Base-by-base conservation (phyloP, 2,329 filamentous ascomycete species). In the Colletotrichum sidae region DNA sequence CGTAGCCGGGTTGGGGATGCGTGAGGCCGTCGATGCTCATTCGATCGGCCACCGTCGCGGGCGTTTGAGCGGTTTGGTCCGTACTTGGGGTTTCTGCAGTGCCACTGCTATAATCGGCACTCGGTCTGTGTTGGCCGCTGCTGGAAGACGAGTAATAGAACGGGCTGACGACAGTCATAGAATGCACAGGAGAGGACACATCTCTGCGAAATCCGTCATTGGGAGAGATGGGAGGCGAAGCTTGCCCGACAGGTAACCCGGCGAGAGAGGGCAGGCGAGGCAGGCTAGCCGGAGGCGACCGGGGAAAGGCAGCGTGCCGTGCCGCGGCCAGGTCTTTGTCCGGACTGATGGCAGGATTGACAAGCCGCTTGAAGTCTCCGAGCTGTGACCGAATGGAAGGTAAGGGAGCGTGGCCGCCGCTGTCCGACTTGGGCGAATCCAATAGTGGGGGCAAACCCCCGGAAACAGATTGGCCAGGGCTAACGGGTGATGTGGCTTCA, bases 11-110 rank as follows among this genome's bases (percentile, higher is more conserved):
- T 42, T 80, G 77, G 4, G 84, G 84, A 71, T 82, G 85, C 10
- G 84, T 85, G 59, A 88, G 82, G 17, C 81, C 84, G 60, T 89
- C 86, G 52, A 87, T 86, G 71, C 84, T 87, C 84, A 87, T 87
- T 54, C 81, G 80, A 67, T 88, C 85, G 17, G 80, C 79, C 7
- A 80, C 80, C 3, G 78, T 78, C 35, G 77, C 76, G 47, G 83
- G 79, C 4, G 83, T 81, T 12, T 80, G 77, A 10, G 68, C 75
- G 5, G 80, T 81, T 38, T 79, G 76, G 53, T 85, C 83, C 2
- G 79, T 80, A 56, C 75, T 81, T 8, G 83, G 80, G 10, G 81
- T 83, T 68, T 85, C 83, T 6, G 79, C 78, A 58, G 79, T 77
- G 50, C 75, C 80, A 70, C 72, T 81, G 55, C 75, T 78, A 69